Percentiles rank a stretch among this genome's conserved stretches.
phyloP scores from a whole-genome alignment of 371 early-diverging fungal species.

The Actinomucor elegans region DNA sequence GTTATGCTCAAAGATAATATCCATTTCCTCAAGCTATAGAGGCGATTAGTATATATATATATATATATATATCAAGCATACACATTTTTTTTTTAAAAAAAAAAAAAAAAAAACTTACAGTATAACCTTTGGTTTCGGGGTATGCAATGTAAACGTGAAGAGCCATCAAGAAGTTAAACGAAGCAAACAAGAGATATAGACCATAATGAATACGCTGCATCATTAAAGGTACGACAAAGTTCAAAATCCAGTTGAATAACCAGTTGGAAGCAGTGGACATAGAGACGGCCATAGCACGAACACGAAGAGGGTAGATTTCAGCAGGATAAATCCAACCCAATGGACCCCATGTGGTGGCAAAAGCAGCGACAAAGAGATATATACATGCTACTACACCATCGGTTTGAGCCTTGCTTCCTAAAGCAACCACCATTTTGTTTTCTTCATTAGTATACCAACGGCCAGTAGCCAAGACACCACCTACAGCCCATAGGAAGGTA shows the following conservation, averaged over 20 bases:
- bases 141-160: conserved; percentile 63
- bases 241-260: conserved; percentile 75
- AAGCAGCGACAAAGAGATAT: conserved; percentile 73
- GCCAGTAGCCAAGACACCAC: conserved; percentile 51
- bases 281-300: conserved; percentile 83
- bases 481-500: conserved; percentile 38
- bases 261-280: conserved; percentile 91
- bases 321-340: conserved; percentile 92
- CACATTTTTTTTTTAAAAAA: background rate
- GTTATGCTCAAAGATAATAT: conserved; percentile 35
- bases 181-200: conserved; percentile 66
- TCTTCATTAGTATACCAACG: conserved; percentile 31
- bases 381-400: conserved; percentile 54
- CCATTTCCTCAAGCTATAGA: conserved; percentile 43
- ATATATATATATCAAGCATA: background rate
- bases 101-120: conserved; percentile 25
- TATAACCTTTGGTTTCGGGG: conserved; percentile 59
- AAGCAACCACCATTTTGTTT: conserved; percentile 13
- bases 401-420: conserved; percentile 12
- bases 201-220: conserved; percentile 60
- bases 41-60: background rate
- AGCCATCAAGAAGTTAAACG: conserved; percentile 39
- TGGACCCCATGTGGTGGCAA: conserved; percentile 90
- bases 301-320: conserved; percentile 80
- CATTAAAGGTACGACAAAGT: conserved; percentile 63